Base-by-base conservation (phyloP, 768 basidiomycete genomes). In the Amanita subjunquillea region DNA sequence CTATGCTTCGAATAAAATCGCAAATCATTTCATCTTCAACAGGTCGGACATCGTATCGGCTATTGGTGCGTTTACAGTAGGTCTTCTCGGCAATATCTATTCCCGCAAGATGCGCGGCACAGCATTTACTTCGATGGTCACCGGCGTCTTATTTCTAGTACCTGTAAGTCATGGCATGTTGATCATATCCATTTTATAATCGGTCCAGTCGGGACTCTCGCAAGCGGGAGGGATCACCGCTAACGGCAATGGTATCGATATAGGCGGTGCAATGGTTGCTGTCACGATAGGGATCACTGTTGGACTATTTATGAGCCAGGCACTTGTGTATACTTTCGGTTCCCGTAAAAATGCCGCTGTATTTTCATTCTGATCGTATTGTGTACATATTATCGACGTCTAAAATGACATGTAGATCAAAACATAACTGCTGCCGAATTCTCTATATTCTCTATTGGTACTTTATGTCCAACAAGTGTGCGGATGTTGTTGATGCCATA, bases 401-500 rank as follows among this genome's bases (percentile, higher is more conserved):
- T 41, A 40, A 44, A 30, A 15, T 34, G 7, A 46, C 34, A 30
- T 51, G 27, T 47, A 50, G 55, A 45, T 67, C 82, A 94, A 72
- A 96, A 88, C 72, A 91, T 82, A 13, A 96, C 92, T 4, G 94
- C 93, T 0, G 92, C 80, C 23, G 91, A 85, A 63, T 83, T 86
- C 68, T 92, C 91, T 56, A 96, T 86, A 47, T 75, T 78, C 57
- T 93, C 93, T 62, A 96, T 79, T 44, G 91, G 84, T 9, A 91
- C 91, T 72, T 98, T 99, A 75, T 99, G 96, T 13, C 96, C 96
- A 43, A 99, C 90, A 37, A 99, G 74, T 13, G 94, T 92, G 58
- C 96, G 76, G 60, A 99, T 99, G 66, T 99, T 98, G 66, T 83
- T 94, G 64, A 99, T 94, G 17, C 91, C 93, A 68, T 98, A 99